A percentile compares a stretch with the other conserved stretches of the same genome.
Evolutionary conservation across 2,329 filamentous ascomycete species (phyloP).

Genomic region (Fusarium multiceps): DNA sequence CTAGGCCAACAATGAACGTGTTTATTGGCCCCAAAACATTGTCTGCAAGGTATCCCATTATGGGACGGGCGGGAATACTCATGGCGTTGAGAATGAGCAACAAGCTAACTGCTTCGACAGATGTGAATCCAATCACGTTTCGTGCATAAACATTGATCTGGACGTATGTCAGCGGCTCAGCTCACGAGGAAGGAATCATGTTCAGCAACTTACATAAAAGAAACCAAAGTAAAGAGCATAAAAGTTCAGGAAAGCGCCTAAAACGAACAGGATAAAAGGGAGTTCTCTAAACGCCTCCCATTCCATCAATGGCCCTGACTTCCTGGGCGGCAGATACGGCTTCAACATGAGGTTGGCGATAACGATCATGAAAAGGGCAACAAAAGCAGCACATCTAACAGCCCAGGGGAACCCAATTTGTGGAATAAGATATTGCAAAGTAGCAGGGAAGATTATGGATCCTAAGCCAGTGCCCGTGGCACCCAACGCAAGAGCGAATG

Average conservation of each 20-base stretch:
- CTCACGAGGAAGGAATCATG: constrained; percentile 39
- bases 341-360: constrained; percentile 55
- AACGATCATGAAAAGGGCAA: constrained; percentile 61
- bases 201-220: constrained; percentile 57
- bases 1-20: constrained; percentile 47
- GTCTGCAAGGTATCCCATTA: constrained; percentile 71
- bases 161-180: constrained; percentile 5
- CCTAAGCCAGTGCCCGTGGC: constrained; percentile 69
- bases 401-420: constrained; percentile 72
- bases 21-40: constrained; percentile 63
- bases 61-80: constrained; percentile 66
- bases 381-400: constrained; percentile 72
- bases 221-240: constrained; percentile 55
- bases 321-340: constrained; percentile 61
- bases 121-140: constrained; percentile 54
- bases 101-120: constrained; percentile 64
- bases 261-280: constrained; percentile 64
- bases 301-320: constrained; percentile 64
- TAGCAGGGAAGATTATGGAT: constrained; percentile 66
- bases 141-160: constrained; percentile 58
- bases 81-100: constrained; percentile 74
- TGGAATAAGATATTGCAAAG: constrained; percentile 67
- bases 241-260: constrained; percentile 60
- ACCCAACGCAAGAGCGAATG: constrained; percentile 69
- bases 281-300: constrained; percentile 67